Evolutionary conservation across 768 basidiomycete genomes (phyloP).

Genomic region (Kwoniella dendrophila): DNA sequence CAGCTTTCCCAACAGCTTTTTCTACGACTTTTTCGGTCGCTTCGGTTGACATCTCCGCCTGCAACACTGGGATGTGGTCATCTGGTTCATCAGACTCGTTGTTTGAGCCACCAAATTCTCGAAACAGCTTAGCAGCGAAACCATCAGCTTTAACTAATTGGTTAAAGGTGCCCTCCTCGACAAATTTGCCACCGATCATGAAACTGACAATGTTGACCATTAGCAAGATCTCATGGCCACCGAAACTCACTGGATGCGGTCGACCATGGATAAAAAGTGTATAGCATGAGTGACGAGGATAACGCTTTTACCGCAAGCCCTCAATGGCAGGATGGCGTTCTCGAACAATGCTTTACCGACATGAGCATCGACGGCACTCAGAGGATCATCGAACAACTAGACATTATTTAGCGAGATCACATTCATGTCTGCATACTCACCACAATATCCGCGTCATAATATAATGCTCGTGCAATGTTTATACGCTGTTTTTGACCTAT

Average conservation of each 20-base stretch:
- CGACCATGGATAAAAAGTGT: constrained; percentile 63
- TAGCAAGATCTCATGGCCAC: not conserved
- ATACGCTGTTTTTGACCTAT: constrained; percentile 58
- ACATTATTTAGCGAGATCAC: constrained; percentile 27
- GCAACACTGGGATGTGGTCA: constrained; percentile 24
- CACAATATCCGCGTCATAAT: constrained; percentile 57
- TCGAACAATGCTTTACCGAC: constrained; percentile 72
- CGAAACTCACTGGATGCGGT: constrained; percentile 59
- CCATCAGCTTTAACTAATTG: constrained; percentile 62
- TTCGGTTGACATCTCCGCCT: not conserved
- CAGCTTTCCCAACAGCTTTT: constrained; percentile 49
- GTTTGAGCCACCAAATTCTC: constrained; percentile 65
- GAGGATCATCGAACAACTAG: constrained; percentile 46
- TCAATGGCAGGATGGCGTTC: constrained; percentile 65
- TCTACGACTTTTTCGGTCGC: constrained; percentile 46
- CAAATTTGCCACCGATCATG: constrained; percentile 59
- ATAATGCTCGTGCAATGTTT: constrained; percentile 72
- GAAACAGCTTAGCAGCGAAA: constrained; percentile 64
- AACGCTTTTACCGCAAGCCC: constrained; percentile 61
- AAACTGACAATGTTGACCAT: constrained; percentile 38
- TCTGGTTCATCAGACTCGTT: constrained; percentile 34
- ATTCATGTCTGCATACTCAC: constrained; percentile 8
- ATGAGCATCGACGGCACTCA: constrained; percentile 66
- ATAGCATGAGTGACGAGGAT: constrained; percentile 65
- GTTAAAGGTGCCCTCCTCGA: constrained; percentile 62